A percentile compares a stretch with the other conserved stretches of the same genome.
These are phyloP conservation scores for sunflower (Helianthus annuus) DNA, from an alignment of 129 eudicot species.

Conservation along the genomic window DNA sequence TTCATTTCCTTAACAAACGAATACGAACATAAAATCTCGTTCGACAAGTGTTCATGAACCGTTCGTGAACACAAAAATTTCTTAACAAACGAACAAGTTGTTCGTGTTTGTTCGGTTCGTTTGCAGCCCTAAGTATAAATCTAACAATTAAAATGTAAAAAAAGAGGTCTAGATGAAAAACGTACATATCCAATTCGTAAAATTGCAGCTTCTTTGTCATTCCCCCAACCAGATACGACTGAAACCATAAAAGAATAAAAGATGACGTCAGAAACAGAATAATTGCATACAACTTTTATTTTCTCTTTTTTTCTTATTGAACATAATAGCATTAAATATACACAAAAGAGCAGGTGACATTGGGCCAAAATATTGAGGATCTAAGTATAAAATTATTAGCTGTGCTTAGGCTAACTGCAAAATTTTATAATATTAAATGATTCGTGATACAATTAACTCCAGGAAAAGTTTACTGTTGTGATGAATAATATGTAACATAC, in stretches of 20 bases:
- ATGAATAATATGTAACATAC: constrained; percentile 24
- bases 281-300: not conserved
- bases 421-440: constrained; percentile 3
- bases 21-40: too few relatives aligned
- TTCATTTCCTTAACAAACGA: too few relatives aligned
- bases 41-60: too few relatives aligned
- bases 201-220: constrained; percentile 73
- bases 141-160: constrained; percentile 15
- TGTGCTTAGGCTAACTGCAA: constrained; percentile 8
- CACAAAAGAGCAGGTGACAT: not conserved
- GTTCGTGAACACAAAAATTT: too few relatives aligned
- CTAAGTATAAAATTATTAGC: not conserved
- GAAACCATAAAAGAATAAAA: constrained; percentile 25
- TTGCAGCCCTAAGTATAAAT: too few relatives aligned
- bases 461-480: not conserved
- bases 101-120: too few relatives aligned
- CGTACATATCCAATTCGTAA: constrained; percentile 88
- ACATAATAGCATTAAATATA: not conserved
- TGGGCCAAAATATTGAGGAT: not conserved
- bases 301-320: not conserved
- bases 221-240: constrained; percentile 68
- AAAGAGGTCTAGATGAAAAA: constrained; percentile 18
- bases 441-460: not conserved
- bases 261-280: constrained; percentile 16
- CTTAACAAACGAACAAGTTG: too few relatives aligned